phyloP scores from a whole-genome alignment of 1,284 basidiomycete species.

The Apiotrichum sp. region DNA sequence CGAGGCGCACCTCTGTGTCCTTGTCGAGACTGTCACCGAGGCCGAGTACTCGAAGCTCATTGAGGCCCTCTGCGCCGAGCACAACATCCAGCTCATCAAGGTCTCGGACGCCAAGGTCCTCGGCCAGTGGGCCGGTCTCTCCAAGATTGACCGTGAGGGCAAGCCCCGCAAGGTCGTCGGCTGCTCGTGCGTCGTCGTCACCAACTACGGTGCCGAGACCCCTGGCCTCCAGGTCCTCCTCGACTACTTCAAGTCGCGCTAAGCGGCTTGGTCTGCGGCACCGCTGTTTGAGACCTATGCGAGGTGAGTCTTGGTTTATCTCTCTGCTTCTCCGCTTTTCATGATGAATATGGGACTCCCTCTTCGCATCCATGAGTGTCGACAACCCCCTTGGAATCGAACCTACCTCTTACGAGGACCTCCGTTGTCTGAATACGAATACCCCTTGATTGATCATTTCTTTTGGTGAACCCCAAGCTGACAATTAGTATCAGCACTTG shows the following conservation, averaged over 20 bases:
- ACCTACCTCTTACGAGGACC: constrained; percentile 46
- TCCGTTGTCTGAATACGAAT: constrained; percentile 40
- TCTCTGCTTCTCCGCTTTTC: background rate
- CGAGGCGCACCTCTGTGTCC: constrained; percentile 96
- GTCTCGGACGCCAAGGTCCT: constrained; percentile 94
- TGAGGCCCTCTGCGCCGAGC: constrained; percentile 96
- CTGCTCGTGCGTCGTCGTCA: constrained; percentile 96
- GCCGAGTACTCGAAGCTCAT: constrained; percentile 99
- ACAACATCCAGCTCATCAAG: constrained; percentile 99
- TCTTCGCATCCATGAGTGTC: constrained; percentile 46
- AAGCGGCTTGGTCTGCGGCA: constrained; percentile 19
- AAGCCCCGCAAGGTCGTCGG: constrained; percentile 96
- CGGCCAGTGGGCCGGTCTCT: constrained; percentile 96
- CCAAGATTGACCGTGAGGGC: constrained; percentile 98
- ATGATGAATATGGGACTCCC: constrained; percentile 49
- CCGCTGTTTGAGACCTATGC: background rate
- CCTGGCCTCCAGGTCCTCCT: constrained; percentile 95
- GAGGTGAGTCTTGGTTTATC: constrained; percentile 6
- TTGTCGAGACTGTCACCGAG: constrained; percentile 98
- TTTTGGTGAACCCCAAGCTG: background rate
- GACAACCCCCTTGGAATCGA: constrained; percentile 49
- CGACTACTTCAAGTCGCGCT: constrained; percentile 56
- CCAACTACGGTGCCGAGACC: constrained; percentile 93
- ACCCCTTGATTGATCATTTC: background rate
- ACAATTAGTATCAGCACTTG: background rate